Conservation (phyloP, 768 basidiomycete genomes). For the Boletus eberwhitei region DNA sequence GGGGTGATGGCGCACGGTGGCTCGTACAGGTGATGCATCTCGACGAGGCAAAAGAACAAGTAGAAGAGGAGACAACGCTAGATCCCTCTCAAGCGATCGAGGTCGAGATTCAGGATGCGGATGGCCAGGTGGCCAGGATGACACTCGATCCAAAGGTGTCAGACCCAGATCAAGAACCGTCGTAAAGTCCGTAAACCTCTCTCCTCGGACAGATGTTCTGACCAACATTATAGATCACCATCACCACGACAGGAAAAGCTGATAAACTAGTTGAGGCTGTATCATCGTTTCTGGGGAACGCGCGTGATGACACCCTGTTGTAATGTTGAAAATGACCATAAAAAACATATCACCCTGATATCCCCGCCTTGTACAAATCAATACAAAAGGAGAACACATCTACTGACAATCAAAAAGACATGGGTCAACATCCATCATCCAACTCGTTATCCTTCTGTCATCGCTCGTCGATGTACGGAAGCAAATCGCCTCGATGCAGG, state of each 20-base stretch:
- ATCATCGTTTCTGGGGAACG: not conserved
- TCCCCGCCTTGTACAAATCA: conserved; percentile 14
- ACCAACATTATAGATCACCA: not conserved
- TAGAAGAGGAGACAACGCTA: conserved; percentile 24
- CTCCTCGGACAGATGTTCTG: not conserved
- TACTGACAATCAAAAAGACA: not conserved
- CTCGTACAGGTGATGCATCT: conserved; percentile 79
- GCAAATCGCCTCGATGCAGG: conserved; percentile 14
- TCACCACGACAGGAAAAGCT: not conserved
- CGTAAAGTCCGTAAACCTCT: not conserved
- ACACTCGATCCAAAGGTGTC: conserved; percentile 32
- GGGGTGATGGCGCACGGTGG: conserved; percentile 84
- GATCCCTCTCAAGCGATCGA: conserved; percentile 46
- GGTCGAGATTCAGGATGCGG: conserved; percentile 70
- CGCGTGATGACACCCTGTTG: too few species aligned
- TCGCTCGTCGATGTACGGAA: conserved; percentile 6
- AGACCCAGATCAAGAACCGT: not conserved
- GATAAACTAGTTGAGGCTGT: not conserved
- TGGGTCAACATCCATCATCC: not conserved
- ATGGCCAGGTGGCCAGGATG: conserved; percentile 67
- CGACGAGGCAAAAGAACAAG: conserved; percentile 42
- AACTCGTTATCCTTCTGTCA: not conserved
- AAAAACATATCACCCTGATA: not conserved
- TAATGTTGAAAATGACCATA: not conserved
- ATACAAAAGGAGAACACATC: not conserved